Conservation (phyloP, 768 basidiomycete genomes). For the Galerina marginata region DNA sequence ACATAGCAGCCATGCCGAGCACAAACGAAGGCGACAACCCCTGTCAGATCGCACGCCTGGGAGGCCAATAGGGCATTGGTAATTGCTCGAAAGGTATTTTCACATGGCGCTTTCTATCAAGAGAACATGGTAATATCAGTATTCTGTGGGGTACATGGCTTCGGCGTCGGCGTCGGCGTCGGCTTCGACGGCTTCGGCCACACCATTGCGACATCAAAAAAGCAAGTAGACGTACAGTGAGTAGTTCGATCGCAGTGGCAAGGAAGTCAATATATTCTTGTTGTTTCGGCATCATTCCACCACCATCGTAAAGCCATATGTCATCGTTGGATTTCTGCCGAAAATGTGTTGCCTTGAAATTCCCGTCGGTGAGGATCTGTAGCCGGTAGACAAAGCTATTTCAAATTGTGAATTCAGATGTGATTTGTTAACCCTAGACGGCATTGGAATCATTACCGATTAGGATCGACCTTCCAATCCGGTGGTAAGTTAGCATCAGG, state of each 20-base stretch:
- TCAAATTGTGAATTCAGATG: no score
- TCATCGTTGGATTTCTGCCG: constrained; percentile 10
- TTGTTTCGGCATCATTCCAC: constrained; percentile 17
- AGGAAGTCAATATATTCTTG: constrained; percentile 17
- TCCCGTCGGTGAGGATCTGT: constrained; percentile 16
- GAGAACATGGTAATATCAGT: no score
- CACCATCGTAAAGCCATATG: constrained; percentile 20
- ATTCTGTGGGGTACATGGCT: no score
- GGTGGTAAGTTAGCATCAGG: constrained; percentile 27
- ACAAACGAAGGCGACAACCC: constrained; percentile 21
- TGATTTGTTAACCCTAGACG: no score
- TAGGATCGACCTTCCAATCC: constrained; percentile 22
- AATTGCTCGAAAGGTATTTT: constrained; percentile 21
- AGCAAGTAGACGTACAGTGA: constrained; percentile 17
- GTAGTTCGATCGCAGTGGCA: constrained; percentile 8
- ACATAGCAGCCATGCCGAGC: constrained; percentile 25
- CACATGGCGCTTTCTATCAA: constrained; percentile 19
- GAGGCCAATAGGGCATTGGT: constrained; percentile 10
- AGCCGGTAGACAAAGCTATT: background rate
- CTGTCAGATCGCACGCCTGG: constrained; percentile 17
- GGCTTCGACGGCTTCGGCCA: no score
- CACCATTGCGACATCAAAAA: no score
- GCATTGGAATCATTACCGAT: background rate
- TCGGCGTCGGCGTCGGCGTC: no score
- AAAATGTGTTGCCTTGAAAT: constrained; percentile 24